phyloP scores from a whole-genome alignment of 2,329 filamentous ascomycete genomes.

The Fusarium sp. region DNA sequence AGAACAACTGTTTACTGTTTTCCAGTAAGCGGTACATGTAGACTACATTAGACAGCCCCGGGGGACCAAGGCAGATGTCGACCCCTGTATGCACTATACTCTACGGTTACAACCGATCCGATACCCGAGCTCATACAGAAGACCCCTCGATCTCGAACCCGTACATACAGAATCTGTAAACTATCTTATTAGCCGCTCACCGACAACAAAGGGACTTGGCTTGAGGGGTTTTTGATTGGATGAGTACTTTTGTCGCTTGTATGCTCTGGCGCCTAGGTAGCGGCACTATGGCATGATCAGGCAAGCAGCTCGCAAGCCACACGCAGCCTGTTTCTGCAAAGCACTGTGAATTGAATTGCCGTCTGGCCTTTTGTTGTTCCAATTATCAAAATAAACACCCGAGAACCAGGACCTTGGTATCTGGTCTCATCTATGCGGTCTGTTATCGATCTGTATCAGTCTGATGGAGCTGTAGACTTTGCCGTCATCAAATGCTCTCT shows the following conservation, averaged over 20 bases:
- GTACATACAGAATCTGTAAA: constrained; percentile 1
- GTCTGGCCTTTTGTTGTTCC: not conserved
- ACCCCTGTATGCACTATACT: constrained; percentile 11
- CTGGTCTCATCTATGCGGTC: constrained; percentile 2
- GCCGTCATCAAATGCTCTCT: not conserved
- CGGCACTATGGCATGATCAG: not conserved
- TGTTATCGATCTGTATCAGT: not conserved
- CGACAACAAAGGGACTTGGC: not conserved
- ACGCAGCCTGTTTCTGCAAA: constrained; percentile 1
- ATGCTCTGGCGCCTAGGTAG: not conserved
- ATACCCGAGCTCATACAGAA: constrained; percentile 9
- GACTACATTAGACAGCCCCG: too few species aligned
- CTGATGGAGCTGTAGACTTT: not conserved
- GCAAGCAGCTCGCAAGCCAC: constrained; percentile 2
- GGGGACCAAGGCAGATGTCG: not conserved
- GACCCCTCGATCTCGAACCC: not conserved
- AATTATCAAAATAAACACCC: not conserved
- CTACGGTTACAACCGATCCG: constrained; percentile 8
- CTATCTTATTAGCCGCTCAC: not conserved
- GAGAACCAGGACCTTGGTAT: constrained; percentile 30
- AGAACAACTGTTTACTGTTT: too few species aligned
- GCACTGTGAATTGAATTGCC: not conserved
- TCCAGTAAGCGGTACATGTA: not conserved
- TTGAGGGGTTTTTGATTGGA: not conserved
- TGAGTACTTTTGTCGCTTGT: not conserved